These are phyloP conservation scores for Coemansia sp. DNA, from an alignment of 192 early-diverging fungal species.

Conservation along the genomic window DNA sequence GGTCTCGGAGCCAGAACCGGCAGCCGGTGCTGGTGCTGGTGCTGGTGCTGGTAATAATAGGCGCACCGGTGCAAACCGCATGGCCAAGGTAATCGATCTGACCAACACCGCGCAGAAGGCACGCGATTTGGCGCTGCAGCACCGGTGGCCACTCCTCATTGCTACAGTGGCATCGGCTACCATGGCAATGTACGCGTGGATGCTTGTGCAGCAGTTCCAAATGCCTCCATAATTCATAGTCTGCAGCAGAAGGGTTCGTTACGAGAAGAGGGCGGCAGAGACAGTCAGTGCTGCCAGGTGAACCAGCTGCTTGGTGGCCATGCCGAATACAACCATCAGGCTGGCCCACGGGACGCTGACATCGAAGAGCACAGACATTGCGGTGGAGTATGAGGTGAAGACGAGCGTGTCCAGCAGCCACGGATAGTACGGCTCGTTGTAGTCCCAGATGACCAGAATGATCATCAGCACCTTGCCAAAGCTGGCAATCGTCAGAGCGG, in stretches of 20 bases:
- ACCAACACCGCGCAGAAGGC: constrained; percentile 45
- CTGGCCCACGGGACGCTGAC: constrained; percentile 37
- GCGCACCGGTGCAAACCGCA: constrained; percentile 17
- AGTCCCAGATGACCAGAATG: constrained; percentile 91
- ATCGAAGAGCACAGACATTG: constrained; percentile 58
- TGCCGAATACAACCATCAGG: constrained; percentile 42
- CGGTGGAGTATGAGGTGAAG: constrained; percentile 73
- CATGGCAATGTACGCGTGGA: constrained; percentile 45
- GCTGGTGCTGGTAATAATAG: neutral
- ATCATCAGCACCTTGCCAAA: constrained; percentile 88
- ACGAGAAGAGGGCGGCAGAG: constrained; percentile 21
- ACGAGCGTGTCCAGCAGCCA: constrained; percentile 78
- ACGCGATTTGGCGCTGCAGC: constrained; percentile 37
- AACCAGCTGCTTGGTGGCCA: constrained; percentile 44
- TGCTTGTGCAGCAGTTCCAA: constrained; percentile 45
- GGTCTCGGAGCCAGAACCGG: constrained; percentile 1
- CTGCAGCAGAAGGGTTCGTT: neutral
- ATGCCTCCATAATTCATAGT: constrained; percentile 6
- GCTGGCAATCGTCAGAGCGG: constrained; percentile 75
- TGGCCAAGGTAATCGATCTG: constrained; percentile 43
- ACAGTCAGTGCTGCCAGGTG: constrained; percentile 21
- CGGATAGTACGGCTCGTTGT: constrained; percentile 75
- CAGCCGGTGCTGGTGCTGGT: neutral
- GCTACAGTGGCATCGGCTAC: constrained; percentile 47
- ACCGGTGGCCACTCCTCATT: constrained; percentile 39